Evolutionary conservation across 1,139 yeast genomes (phyloP).

Genomic region (Yamadazyma buinensis): DNA sequence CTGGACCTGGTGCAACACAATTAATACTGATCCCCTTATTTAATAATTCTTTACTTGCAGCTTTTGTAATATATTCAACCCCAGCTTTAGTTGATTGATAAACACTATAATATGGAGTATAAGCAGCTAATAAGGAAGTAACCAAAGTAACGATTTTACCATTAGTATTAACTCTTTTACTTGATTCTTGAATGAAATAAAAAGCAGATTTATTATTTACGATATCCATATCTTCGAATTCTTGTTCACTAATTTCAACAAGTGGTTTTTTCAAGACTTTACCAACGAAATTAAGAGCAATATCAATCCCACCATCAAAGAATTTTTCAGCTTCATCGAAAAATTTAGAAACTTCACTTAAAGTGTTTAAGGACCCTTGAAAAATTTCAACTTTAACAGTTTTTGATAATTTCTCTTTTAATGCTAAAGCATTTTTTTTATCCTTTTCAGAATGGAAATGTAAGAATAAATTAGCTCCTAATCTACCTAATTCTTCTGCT

Average conservation of each 20-base stretch:
- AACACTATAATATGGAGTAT: constrained; percentile 51
- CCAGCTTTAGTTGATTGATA: constrained; percentile 63
- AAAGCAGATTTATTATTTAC: constrained; percentile 60
- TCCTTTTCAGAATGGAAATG: constrained; percentile 51
- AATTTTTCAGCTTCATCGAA: constrained; percentile 46
- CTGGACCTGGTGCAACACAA: constrained; percentile 67
- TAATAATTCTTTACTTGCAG: constrained; percentile 56
- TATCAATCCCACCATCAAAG: constrained; percentile 49
- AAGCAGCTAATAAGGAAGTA: constrained; percentile 65
- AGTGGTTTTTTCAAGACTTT: constrained; percentile 61
- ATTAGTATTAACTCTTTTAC: constrained; percentile 42
- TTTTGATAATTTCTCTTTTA: constrained; percentile 34
- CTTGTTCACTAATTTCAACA: constrained; percentile 45
- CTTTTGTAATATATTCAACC: constrained; percentile 55
- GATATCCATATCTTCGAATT: constrained; percentile 51
- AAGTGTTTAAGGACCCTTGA: constrained; percentile 45
- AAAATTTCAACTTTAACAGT: constrained; percentile 38
- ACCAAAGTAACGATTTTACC: constrained; percentile 58
- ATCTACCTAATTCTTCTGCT: constrained; percentile 53
- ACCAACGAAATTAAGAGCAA: constrained; percentile 66
- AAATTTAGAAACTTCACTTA: constrained; percentile 38
- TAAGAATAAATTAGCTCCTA: constrained; percentile 53
- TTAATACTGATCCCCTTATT: constrained; percentile 49
- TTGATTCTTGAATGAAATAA: constrained; percentile 58
- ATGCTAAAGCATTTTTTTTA: constrained; percentile 29